phyloP scores from a whole-genome alignment of 305 asterid species.

The Withania somnifera region DNA sequence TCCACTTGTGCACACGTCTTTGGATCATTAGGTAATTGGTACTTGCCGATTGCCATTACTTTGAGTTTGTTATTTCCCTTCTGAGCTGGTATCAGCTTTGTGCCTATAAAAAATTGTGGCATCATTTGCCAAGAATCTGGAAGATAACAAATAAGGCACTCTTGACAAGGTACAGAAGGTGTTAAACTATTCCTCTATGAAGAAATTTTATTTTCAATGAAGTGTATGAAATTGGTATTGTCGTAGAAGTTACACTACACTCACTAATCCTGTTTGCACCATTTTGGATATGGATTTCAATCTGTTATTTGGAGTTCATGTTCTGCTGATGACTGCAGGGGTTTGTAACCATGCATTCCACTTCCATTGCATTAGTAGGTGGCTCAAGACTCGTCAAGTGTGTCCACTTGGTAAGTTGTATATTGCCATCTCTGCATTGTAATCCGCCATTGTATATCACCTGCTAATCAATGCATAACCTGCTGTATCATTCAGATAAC shows the following conservation, averaged over 20 bases:
- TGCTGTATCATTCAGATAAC: slow-evolving; percentile 39
- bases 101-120: background rate
- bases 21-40: background rate
- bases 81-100: background rate
- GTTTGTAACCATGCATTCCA: slow-evolving; percentile 96
- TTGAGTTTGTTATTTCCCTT: background rate
- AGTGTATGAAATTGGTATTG: background rate
- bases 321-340: slow-evolving; percentile 21
- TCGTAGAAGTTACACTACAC: background rate
- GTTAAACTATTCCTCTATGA: background rate
- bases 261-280: background rate
- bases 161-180: background rate
- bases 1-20: background rate
- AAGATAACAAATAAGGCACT: background rate
- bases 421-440: background rate
- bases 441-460: background rate
- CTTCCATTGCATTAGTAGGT: slow-evolving; percentile 92
- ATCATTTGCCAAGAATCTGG: background rate
- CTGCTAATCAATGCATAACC: background rate
- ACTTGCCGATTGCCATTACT: background rate
- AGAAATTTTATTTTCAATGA: background rate
- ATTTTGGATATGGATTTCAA: background rate
- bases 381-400: slow-evolving; percentile 98
- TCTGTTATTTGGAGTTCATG: background rate
- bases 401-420: slow-evolving; percentile 64